Percentiles rank a stretch among this genome's conserved stretches.
These are phyloP conservation scores for Cryphonectria nitschkei DNA, from an alignment of 2,329 filamentous ascomycete genomes.

Conservation along the genomic window DNA sequence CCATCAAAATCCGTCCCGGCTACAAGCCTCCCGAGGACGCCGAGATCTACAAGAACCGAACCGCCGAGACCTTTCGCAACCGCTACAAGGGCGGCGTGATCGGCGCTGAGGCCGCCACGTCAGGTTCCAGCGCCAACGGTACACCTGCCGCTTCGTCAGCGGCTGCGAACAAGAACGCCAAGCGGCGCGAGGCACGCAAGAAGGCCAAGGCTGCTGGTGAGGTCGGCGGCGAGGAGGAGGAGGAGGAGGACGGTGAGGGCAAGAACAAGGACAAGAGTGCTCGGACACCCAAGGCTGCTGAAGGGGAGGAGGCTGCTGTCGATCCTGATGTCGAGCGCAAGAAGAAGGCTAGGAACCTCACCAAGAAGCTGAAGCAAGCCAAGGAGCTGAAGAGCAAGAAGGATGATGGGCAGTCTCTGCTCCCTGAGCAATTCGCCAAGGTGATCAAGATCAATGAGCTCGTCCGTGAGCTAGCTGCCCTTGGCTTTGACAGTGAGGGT, in stretches of 20 bases:
- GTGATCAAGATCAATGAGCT: slow-evolving; percentile 97
- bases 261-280: slow-evolving; percentile 34
- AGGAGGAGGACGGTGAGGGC: slow-evolving; percentile 52
- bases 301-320: slow-evolving; percentile 34
- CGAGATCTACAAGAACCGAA: slow-evolving; percentile 92
- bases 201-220: slow-evolving; percentile 61
- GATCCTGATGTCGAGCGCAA: slow-evolving; percentile 80
- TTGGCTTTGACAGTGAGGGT: slow-evolving; percentile 83
- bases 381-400: slow-evolving; percentile 90
- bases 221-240: slow-evolving; percentile 56
- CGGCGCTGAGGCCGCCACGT: slow-evolving; percentile 43
- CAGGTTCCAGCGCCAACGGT: neutral
- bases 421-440: slow-evolving; percentile 96
- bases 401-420: slow-evolving; percentile 77
- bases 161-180: slow-evolving; percentile 82
- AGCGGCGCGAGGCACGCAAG: slow-evolving; percentile 62
- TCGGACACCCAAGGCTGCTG: neutral
- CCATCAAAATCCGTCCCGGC: slow-evolving; percentile 91
- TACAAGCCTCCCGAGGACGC: slow-evolving; percentile 95
- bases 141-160: slow-evolving; percentile 42
- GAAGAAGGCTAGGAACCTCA: slow-evolving; percentile 88
- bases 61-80: slow-evolving; percentile 81
- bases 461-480: slow-evolving; percentile 79
- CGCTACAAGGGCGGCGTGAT: slow-evolving; percentile 43
- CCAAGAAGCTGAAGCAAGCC: slow-evolving; percentile 94